Evolutionary conservation across 495 filamentous ascomycete species (phyloP).

Genomic region (Parathielavia hyrcaniae): DNA sequence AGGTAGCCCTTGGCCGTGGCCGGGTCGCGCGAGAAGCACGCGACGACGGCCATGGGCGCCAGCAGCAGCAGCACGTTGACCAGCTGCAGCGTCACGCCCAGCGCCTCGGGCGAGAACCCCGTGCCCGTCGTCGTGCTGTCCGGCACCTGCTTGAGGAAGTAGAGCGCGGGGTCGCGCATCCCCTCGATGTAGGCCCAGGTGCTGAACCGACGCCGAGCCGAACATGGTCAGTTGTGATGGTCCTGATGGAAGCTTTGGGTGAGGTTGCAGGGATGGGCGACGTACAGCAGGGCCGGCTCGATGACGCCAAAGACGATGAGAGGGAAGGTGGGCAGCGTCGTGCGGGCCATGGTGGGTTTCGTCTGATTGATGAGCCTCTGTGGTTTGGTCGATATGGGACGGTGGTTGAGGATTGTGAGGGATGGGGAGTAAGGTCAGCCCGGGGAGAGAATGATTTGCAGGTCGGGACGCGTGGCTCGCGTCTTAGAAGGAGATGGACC

Average conservation of each 20-base stretch:
- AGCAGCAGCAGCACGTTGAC: slow-evolving; percentile 54
- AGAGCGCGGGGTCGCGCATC: slow-evolving; percentile 41
- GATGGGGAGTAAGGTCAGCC: no score
- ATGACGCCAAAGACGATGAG: slow-evolving; percentile 45
- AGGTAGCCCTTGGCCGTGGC: slow-evolving; percentile 50
- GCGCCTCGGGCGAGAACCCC: slow-evolving; percentile 40
- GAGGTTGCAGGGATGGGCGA: background rate
- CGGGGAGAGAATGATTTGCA: no score
- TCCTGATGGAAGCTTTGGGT: no score
- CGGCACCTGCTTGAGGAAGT: slow-evolving; percentile 49
- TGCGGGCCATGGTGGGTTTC: slow-evolving; percentile 22
- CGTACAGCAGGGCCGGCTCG: slow-evolving; percentile 54
- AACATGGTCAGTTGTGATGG: background rate
- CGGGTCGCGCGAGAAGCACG: slow-evolving; percentile 49
- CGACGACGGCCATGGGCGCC: slow-evolving; percentile 45
- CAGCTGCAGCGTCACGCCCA: slow-evolving; percentile 52
- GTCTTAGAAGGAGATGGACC: no score
- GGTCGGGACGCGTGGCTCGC: no score
- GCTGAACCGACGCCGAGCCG: slow-evolving; percentile 33
- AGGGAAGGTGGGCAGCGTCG: slow-evolving; percentile 28
- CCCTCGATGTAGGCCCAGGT: slow-evolving; percentile 40
- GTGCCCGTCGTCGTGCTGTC: slow-evolving; percentile 10
- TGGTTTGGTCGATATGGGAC: no score
- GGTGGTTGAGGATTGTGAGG: no score
- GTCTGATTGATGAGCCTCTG: background rate